Evolutionary conservation across 805 yeast genomes (phyloP).

Genomic region (Osmozyma mogii): DNA sequence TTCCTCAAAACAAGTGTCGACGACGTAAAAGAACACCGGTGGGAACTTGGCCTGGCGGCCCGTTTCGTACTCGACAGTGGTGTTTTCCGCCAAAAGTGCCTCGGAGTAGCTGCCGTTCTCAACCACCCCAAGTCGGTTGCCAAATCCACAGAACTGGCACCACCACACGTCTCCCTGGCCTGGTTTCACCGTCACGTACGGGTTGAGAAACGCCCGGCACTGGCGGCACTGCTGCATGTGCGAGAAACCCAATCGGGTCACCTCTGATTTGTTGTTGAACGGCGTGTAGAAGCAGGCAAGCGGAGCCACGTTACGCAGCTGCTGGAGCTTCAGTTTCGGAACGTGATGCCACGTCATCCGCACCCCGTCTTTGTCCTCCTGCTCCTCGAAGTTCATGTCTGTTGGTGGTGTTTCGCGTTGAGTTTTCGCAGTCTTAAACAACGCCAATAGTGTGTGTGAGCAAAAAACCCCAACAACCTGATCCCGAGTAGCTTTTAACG

Average conservation of each 20-base stretch:
- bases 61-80: conserved; percentile 47
- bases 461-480: no score
- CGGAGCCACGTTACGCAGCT: conserved; percentile 46
- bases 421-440: no score
- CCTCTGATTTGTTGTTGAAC: conserved; percentile 34
- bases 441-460: no score
- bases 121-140: conserved; percentile 33
- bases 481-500: no score
- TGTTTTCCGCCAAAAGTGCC: conserved; percentile 11
- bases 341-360: conserved; percentile 67
- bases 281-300: conserved; percentile 55
- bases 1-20: conserved; percentile 52
- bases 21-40: conserved; percentile 44
- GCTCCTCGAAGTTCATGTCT: conserved; percentile 42
- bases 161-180: conserved; percentile 34
- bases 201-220: conserved; percentile 49
- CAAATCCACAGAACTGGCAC: conserved; percentile 48
- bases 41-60: conserved; percentile 33
- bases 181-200: conserved; percentile 34
- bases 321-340: conserved; percentile 48
- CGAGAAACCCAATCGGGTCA: conserved; percentile 29
- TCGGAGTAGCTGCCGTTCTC: conserved; percentile 29
- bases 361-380: conserved; percentile 68
- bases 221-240: conserved; percentile 42
- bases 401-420: no score